phyloP scores from a whole-genome alignment of 2,329 filamentous ascomycete species.

The Botrytis sinoallii region DNA sequence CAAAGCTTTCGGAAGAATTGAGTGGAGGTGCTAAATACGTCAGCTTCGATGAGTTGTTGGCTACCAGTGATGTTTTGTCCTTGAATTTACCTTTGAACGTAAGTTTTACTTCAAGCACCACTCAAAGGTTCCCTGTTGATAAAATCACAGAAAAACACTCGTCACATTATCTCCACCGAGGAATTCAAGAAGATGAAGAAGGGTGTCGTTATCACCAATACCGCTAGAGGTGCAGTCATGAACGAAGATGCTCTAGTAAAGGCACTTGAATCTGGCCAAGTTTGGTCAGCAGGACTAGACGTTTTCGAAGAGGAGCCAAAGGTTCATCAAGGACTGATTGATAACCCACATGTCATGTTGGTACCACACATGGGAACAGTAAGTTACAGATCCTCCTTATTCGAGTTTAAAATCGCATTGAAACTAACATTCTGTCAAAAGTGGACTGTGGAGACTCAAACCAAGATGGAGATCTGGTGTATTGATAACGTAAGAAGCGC shows the following conservation, averaged over 20 bases:
- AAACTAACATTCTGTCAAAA: conserved; percentile 1
- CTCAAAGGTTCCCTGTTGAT: neutral
- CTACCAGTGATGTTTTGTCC: conserved; percentile 71
- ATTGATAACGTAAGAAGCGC: conserved; percentile 67
- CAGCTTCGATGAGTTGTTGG: conserved; percentile 68
- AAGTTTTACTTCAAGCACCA: conserved; percentile 39
- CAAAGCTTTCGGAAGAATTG: conserved; percentile 53
- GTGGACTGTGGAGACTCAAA: conserved; percentile 64
- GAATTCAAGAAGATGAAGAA: conserved; percentile 77
- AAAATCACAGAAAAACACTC: conserved; percentile 53
- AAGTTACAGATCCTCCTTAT: neutral
- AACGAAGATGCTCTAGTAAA: conserved; percentile 76
- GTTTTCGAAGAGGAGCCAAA: conserved; percentile 81
- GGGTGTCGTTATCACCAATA: conserved; percentile 76
- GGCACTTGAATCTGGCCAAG: conserved; percentile 66
- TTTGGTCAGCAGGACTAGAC: conserved; percentile 71
- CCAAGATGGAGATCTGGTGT: conserved; percentile 71
- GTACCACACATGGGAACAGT: conserved; percentile 80
- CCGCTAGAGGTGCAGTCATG: conserved; percentile 77
- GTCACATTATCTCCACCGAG: conserved; percentile 67
- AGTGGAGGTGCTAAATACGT: conserved; percentile 62
- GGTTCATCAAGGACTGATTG: conserved; percentile 68
- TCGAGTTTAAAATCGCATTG: neutral
- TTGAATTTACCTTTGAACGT: conserved; percentile 81
- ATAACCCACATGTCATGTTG: conserved; percentile 69